phyloP scores from a whole-genome alignment of 148 eudicot species.

The Persicaria tinctoria region DNA sequence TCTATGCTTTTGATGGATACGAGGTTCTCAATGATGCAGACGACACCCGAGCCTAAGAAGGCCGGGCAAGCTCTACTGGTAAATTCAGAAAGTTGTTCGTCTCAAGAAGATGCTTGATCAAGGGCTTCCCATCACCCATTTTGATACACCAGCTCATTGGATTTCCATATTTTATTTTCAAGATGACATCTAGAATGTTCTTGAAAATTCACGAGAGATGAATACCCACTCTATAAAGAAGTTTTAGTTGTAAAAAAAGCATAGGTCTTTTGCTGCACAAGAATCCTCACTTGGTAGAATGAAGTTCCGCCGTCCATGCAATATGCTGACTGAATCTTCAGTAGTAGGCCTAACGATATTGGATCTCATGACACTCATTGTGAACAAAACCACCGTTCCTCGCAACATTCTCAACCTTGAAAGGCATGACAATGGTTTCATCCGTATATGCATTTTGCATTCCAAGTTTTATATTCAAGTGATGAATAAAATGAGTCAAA shows the following conservation, averaged over 20 bases:
- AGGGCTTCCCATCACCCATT: slow-evolving; percentile 98
- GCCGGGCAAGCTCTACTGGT: slow-evolving; percentile 99
- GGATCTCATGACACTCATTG: slow-evolving; percentile 81
- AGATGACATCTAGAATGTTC: slow-evolving; percentile 95
- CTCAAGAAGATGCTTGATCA: slow-evolving; percentile 67
- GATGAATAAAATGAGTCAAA: not conserved
- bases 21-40: slow-evolving; percentile 93
- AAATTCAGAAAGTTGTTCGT: slow-evolving; percentile 95
- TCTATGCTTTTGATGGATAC: slow-evolving; percentile 94
- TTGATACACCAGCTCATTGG: slow-evolving; percentile 92
- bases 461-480: not conserved
- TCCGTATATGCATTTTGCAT: slow-evolving; percentile 23
- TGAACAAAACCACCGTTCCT: slow-evolving; percentile 87
- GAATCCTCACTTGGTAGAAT: slow-evolving; percentile 71
- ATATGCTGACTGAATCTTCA: slow-evolving; percentile 91
- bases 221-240: not conserved
- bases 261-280: not conserved
- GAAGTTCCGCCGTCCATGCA: slow-evolving; percentile 99
- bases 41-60: slow-evolving; percentile 97
- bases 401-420: slow-evolving; percentile 65
- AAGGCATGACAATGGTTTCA: slow-evolving; percentile 41
- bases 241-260: not conserved
- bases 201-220: slow-evolving; percentile 31
- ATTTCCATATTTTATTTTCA: slow-evolving; percentile 94
- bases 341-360: slow-evolving; percentile 73